These are phyloP conservation scores for Niebla homalea DNA, from an alignment of 495 filamentous ascomycete genomes.

Conservation along the genomic window DNA sequence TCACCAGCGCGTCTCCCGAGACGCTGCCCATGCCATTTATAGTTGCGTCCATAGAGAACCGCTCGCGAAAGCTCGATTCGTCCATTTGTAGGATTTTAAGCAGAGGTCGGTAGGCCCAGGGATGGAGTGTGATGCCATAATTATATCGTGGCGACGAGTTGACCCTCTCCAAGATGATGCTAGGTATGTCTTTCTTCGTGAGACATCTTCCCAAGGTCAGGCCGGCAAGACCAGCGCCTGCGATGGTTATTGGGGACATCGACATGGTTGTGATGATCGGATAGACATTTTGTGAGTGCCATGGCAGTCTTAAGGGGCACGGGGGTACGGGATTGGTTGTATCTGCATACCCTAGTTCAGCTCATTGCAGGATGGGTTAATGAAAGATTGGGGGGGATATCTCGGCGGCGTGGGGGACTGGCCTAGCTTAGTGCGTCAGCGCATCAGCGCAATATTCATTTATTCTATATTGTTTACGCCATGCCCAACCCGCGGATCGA, in stretches of 20 bases:
- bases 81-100: constrained; percentile 22
- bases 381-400: no score
- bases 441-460: no score
- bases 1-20: neutral
- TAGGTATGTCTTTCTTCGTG: constrained; percentile 19
- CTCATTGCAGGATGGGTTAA: no score
- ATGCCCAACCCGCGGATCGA: no score
- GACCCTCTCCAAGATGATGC: constrained; percentile 20
- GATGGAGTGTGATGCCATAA: constrained; percentile 27
- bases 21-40: no score
- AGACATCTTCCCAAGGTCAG: constrained; percentile 23
- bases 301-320: no score
- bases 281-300: neutral
- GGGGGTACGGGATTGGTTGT: no score
- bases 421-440: no score
- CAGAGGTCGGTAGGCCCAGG: constrained; percentile 22
- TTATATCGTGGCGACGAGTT: constrained; percentile 9
- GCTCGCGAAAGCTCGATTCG: constrained; percentile 16
- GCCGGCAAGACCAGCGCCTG: constrained; percentile 25
- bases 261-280: neutral
- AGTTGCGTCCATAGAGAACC: constrained; percentile 21
- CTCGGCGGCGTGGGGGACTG: no score
- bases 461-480: no score
- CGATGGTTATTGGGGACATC: constrained; percentile 15
- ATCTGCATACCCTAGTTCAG: no score